A percentile compares a stretch with the other conserved stretches of the same genome.
These are phyloP conservation scores for Seminavis robusta DNA, from an alignment of 108 stramenopile genomes.

Conservation along the genomic window DNA sequence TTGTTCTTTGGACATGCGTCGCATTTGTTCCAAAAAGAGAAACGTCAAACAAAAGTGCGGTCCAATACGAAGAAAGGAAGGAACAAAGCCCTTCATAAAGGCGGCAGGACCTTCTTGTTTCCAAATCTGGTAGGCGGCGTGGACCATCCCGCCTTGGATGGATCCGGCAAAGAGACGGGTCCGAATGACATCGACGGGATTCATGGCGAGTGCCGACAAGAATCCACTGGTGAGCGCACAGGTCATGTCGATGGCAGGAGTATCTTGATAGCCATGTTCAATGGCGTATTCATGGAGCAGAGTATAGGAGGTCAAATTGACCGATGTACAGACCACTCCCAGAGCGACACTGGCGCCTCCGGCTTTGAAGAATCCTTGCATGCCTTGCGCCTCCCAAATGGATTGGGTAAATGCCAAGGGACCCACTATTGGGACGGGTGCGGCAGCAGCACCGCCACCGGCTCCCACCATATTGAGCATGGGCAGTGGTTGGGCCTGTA, in stretches of 20 bases:
- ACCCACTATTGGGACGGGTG: no score
- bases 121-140: background rate
- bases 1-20: no score
- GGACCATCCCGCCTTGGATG: background rate
- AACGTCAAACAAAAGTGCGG: no score
- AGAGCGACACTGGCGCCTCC: background rate
- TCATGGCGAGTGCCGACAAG: background rate
- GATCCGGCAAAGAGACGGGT: background rate
- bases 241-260: background rate
- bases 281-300: background rate
- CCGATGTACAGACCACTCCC: background rate
- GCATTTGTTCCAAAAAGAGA: no score
- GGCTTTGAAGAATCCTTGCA: no score
- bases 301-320: background rate
- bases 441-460: no score
- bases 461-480: no score
- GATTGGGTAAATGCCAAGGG: no score
- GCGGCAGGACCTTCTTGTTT: background rate
- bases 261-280: background rate
- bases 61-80: no score
- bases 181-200: background rate
- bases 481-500: no score
- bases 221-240: background rate
- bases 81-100: background rate
- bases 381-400: no score